Evolutionary conservation across 2,329 filamentous ascomycete species (phyloP).

Genomic region (Aspergillus tanneri): DNA sequence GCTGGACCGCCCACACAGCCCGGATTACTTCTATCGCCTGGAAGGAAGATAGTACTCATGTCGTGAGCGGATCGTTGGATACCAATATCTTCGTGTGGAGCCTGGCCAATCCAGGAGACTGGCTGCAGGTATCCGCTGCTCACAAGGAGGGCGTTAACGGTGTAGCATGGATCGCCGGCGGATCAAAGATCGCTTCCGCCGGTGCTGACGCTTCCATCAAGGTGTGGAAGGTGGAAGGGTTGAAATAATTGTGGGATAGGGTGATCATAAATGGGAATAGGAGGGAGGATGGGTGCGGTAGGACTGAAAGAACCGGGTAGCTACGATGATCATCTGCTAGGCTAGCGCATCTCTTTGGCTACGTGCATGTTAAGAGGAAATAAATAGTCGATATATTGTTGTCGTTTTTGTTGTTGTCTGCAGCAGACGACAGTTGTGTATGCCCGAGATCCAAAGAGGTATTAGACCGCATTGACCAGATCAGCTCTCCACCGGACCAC

Average conservation of each 20-base stretch:
- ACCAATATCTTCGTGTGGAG: conserved; percentile 95
- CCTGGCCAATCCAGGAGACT: conserved; percentile 74
- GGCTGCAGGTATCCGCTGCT: conserved; percentile 80
- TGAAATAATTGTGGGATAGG: conserved; percentile 35
- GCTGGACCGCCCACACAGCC: conserved; percentile 70
- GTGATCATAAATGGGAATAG: not conserved
- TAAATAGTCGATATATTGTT: too few relatives aligned
- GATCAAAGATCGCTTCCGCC: conserved; percentile 68
- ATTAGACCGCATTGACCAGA: too few relatives aligned
- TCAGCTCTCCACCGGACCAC: too few relatives aligned
- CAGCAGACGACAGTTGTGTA: too few relatives aligned
- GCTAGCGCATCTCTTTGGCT: too few relatives aligned
- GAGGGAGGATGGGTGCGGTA: not conserved
- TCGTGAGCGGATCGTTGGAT: conserved; percentile 81
- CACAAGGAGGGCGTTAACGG: conserved; percentile 96
- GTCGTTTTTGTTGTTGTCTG: too few relatives aligned
- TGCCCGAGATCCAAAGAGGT: too few relatives aligned
- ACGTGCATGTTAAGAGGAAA: too few relatives aligned
- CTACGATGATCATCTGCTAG: too few relatives aligned
- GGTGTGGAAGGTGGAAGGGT: conserved; percentile 69
- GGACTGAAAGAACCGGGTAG: too few relatives aligned
- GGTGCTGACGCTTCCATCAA: conserved; percentile 91
- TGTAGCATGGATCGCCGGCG: conserved; percentile 72
- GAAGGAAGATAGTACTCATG: conserved; percentile 73
- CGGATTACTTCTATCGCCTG: conserved; percentile 70